Evolutionary conservation across 352 stramenopile species (phyloP).

Genomic region (Pythium volutum): DNA sequence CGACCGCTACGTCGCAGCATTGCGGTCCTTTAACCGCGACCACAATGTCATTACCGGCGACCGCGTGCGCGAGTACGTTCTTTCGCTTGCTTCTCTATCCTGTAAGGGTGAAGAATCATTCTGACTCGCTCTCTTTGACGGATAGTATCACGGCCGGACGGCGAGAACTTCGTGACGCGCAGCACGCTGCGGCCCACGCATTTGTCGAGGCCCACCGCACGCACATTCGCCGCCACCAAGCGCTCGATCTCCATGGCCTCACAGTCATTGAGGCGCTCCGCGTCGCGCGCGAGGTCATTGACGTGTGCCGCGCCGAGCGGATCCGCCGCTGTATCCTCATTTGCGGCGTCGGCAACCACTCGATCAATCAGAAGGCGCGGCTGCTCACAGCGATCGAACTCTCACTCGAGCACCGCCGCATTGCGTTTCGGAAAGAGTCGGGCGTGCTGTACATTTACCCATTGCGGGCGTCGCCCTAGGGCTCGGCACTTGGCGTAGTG

Average conservation of each 20-base stretch:
- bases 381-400: constrained; percentile 58
- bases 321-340: constrained; percentile 66
- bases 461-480: constrained; percentile 33
- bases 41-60: constrained; percentile 52
- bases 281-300: constrained; percentile 52
- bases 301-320: constrained; percentile 51
- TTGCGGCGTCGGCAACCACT: constrained; percentile 65
- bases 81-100: too few species aligned
- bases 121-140: background rate
- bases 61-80: constrained; percentile 53
- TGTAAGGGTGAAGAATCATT: too few species aligned
- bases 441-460: constrained; percentile 65
- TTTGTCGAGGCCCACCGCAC: constrained; percentile 52
- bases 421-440: constrained; percentile 52
- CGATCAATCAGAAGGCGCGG: constrained; percentile 56
- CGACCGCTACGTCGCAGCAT: constrained; percentile 51
- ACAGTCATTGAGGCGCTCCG: constrained; percentile 67
- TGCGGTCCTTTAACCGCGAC: constrained; percentile 55
- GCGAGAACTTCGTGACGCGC: constrained; percentile 49
- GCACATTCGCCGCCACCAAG: constrained; percentile 48
- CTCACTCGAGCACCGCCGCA: constrained; percentile 55
- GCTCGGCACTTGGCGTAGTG: background rate
- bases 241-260: constrained; percentile 64
- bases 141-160: constrained; percentile 47
- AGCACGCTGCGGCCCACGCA: constrained; percentile 58